Evolutionary conservation across 1,139 yeast species (phyloP).

Genomic region (Chernovozyma aurita): DNA sequence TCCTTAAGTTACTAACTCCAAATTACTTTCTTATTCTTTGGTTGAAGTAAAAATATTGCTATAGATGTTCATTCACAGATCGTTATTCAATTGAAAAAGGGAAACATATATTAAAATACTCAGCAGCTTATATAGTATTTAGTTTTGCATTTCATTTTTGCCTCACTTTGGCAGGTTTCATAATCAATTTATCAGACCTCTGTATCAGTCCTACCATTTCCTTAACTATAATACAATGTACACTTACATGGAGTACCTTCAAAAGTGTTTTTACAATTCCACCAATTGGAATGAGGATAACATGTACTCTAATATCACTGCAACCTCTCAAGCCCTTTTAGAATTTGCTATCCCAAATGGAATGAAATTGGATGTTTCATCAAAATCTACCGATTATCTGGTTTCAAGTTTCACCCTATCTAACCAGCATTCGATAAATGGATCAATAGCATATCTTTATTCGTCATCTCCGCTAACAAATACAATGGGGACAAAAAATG

Average conservation of each 20-base stretch:
- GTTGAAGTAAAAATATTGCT: too few species aligned
- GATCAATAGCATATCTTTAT: slow-evolving; percentile 80
- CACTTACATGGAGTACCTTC: slow-evolving; percentile 80
- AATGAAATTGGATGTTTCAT: slow-evolving; percentile 60
- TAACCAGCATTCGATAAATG: slow-evolving; percentile 66
- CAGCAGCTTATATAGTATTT: too few species aligned
- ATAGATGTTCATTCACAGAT: too few species aligned
- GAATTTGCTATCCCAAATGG: slow-evolving; percentile 77
- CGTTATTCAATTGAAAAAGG: too few species aligned
- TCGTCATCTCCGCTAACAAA: slow-evolving; percentile 55
- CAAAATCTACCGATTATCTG: slow-evolving; percentile 66
- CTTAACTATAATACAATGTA: too few species aligned
- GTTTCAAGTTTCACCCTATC: slow-evolving; percentile 74
- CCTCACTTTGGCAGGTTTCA: too few species aligned
- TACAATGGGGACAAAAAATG: slow-evolving; percentile 47
- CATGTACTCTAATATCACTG: slow-evolving; percentile 66
- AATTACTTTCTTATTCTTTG: too few species aligned
- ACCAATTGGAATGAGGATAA: slow-evolving; percentile 79
- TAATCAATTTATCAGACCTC: too few species aligned
- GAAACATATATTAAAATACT: too few species aligned
- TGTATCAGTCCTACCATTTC: too few species aligned
- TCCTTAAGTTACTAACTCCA: too few species aligned
- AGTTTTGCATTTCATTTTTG: too few species aligned
- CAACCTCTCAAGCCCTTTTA: slow-evolving; percentile 64
- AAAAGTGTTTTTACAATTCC: slow-evolving; percentile 60